Evolutionary conservation across 106 monocot species (phyloP).

Genomic region (Iris macrosiphon): DNA sequence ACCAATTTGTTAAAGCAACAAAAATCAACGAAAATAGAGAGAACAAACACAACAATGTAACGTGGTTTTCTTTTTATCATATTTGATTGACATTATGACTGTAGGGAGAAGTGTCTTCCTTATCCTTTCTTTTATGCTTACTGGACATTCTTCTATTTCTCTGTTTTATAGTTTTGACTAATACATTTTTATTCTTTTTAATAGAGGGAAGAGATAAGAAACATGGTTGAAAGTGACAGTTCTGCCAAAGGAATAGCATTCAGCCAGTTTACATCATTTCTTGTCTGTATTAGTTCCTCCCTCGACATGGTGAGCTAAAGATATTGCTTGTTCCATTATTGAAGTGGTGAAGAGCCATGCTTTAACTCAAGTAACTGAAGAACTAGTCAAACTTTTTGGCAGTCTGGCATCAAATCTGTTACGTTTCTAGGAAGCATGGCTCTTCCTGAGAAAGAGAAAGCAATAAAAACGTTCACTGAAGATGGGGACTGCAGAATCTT

Average conservation of each 20-base stretch:
- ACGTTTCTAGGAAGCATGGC: constrained; percentile 82
- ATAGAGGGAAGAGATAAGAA: constrained; percentile 80
- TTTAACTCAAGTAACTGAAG: constrained; percentile 18
- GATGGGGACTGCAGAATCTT: constrained; percentile 69
- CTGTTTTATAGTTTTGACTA: neutral
- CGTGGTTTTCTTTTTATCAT: too few relatives aligned
- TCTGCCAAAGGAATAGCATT: constrained; percentile 94
- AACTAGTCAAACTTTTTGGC: too few relatives aligned
- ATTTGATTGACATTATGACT: too few relatives aligned
- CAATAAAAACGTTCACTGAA: constrained; percentile 61
- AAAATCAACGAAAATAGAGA: too few relatives aligned
- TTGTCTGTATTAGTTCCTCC: constrained; percentile 76
- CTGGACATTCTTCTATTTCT: too few relatives aligned
- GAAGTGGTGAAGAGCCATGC: too few relatives aligned
- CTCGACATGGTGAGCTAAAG: constrained; percentile 39
- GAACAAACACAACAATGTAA: too few relatives aligned
- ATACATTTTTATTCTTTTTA: too few relatives aligned
- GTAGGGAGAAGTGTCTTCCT: too few relatives aligned
- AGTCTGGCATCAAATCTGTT: constrained; percentile 78
- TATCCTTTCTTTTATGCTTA: too few relatives aligned
- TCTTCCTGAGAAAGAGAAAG: constrained; percentile 67
- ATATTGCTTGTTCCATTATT: too few relatives aligned
- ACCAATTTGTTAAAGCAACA: too few relatives aligned
- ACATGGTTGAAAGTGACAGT: constrained; percentile 82
- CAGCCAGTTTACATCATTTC: constrained; percentile 89